Evolutionary conservation across 2,329 filamentous ascomycete genomes (phyloP).

Genomic region (Diplocarpon rosae): DNA sequence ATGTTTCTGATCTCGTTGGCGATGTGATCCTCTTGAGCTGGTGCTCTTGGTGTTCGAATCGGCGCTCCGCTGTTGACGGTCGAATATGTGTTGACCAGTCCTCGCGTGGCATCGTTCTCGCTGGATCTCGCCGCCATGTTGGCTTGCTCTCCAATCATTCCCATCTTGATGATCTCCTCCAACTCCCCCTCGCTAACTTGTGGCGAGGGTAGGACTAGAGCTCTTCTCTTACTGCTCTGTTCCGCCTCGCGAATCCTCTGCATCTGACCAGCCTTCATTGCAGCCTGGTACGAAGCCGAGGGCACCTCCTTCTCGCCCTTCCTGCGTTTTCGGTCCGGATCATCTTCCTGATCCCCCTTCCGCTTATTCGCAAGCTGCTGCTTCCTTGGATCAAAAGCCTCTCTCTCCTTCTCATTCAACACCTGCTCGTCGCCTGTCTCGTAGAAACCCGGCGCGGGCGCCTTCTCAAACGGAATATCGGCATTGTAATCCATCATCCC

Average conservation of each 20-base stretch:
- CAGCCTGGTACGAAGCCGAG: slow-evolving; percentile 73
- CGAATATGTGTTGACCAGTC: slow-evolving; percentile 78
- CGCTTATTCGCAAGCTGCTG: slow-evolving; percentile 85
- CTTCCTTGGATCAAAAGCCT: slow-evolving; percentile 84
- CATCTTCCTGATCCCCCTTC: slow-evolving; percentile 83
- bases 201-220: slow-evolving; percentile 73
- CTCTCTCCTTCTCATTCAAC: slow-evolving; percentile 72
- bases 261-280: slow-evolving; percentile 85
- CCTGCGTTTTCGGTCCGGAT: slow-evolving; percentile 66
- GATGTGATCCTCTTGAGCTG: slow-evolving; percentile 87
- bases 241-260: slow-evolving; percentile 93
- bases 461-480: slow-evolving; percentile 95
- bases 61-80: slow-evolving; percentile 71
- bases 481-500: slow-evolving; percentile 99
- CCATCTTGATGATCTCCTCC: slow-evolving; percentile 98
- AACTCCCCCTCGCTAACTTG: slow-evolving; percentile 89
- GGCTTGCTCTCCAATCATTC: slow-evolving; percentile 81
- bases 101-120: slow-evolving; percentile 76
- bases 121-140: slow-evolving; percentile 62
- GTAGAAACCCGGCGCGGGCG: slow-evolving; percentile 79
- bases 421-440: slow-evolving; percentile 77
- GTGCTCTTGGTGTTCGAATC: slow-evolving; percentile 83
- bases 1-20: slow-evolving; percentile 96
- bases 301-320: slow-evolving; percentile 78
- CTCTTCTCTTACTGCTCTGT: slow-evolving; percentile 83